These are phyloP conservation scores for Auricularia sp. DNA, from an alignment of 768 basidiomycete genomes.

Conservation along the genomic window DNA sequence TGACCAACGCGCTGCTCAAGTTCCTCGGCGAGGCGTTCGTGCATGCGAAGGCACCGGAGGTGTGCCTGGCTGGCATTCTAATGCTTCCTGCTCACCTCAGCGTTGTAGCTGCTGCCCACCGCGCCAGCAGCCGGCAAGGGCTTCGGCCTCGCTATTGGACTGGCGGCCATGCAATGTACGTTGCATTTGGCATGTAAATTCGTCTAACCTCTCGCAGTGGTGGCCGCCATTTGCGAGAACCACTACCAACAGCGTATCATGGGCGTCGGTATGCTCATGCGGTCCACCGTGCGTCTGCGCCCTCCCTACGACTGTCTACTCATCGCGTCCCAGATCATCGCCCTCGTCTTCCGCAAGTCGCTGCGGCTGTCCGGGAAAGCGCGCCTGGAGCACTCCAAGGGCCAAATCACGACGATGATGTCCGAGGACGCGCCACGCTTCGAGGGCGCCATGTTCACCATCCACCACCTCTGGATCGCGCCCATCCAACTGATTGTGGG, in stretches of 20 bases:
- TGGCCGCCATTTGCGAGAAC: background rate
- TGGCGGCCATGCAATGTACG: background rate
- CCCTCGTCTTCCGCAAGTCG: conserved; percentile 54
- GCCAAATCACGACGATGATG: conserved; percentile 62
- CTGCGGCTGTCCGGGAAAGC: conserved; percentile 54
- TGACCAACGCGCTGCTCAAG: conserved; percentile 51
- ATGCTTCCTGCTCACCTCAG: too few species aligned
- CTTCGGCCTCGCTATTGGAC: background rate
- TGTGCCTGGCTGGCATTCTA: background rate
- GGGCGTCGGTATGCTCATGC: background rate
- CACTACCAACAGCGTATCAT: background rate
- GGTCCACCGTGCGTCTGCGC: background rate
- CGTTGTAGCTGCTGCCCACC: background rate
- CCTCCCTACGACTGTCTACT: background rate
- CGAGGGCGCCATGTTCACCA: conserved; percentile 34
- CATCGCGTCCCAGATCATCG: conserved; percentile 22
- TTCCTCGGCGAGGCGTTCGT: conserved; percentile 46
- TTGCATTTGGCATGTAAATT: background rate
- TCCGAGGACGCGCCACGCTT: conserved; percentile 51
- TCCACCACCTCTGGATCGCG: conserved; percentile 42
- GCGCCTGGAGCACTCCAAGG: conserved; percentile 48
- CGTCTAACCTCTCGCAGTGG: background rate
- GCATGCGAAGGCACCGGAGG: background rate
- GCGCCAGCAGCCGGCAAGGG: background rate
- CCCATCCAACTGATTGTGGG: conserved; percentile 55